Evolutionary conservation across 345 rosid genomes (phyloP), one percentile per base, ranked within the genome.

Genomic region (Salix koriyanagi): DNA sequence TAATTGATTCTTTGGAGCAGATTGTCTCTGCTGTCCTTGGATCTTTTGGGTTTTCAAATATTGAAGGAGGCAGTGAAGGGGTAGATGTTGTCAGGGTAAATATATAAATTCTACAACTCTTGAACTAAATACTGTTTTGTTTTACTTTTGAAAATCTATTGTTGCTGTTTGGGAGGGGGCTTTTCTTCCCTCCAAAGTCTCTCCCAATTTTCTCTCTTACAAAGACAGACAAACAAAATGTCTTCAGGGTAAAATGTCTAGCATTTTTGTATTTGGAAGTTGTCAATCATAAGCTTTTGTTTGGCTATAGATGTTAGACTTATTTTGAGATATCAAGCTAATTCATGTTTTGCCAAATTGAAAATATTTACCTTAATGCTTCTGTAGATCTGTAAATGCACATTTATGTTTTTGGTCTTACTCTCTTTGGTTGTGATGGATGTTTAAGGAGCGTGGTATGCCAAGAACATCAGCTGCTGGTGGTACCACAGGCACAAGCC

Each of bases 21-120:
- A 87, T 91, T 67, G 92, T 90, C 44, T 87, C 94, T 65, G 91
- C 96, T 54, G 87, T 91, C 77, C 93, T 91, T 54, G 93, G 94
- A 72, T 90, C 94, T 69, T 84, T 91, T 50, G 94, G 94, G 82
- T 64, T 88, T 39, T 37, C 92, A 60, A 88, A 84, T 81, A 64
- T 80, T 10, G 88, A 86, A 70, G 84, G 83, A 75, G 88, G 86
- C 64, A 72, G 69, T 76, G 89, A 81, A 72, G 89, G 87, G 71
- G 71, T 81, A 72, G 88, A 84, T 30, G 72, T 54, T 80, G 77
- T 75, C 77, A 79, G 85, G 90, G 86, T 86, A 85, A 80, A 44
- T 77, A 41, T 64, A 71, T 54, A 58, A 76, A 66, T 70, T 76
- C 50, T 11, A 79, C 37, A 72, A 46, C 76, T 36, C 46, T 28